A percentile compares a stretch with the other conserved stretches of the same genome.
These are phyloP conservation scores for Fusarium miscanthi DNA, from an alignment of 2,329 filamentous ascomycete genomes.

Conservation along the genomic window DNA sequence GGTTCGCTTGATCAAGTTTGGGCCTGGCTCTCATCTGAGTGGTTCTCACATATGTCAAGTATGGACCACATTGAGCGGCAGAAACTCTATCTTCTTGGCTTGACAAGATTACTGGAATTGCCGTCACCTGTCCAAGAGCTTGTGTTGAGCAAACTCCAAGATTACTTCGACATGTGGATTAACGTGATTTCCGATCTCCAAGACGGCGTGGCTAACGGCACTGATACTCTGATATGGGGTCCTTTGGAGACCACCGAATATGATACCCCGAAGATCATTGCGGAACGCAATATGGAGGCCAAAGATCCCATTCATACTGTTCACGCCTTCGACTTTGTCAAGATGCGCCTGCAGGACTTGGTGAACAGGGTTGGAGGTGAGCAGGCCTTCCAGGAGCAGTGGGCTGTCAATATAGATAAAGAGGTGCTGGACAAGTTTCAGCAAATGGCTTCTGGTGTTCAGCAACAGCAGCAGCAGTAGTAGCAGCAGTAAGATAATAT, in stretches of 20 bases:
- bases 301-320: conserved; percentile 76
- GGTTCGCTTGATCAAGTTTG: conserved; percentile 63
- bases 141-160: conserved; percentile 72
- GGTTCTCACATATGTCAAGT: conserved; percentile 76
- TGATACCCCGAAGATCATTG: conserved; percentile 66
- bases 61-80: conserved; percentile 73
- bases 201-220: conserved; percentile 65
- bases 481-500: neutral
- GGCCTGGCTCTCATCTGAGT: conserved; percentile 69
- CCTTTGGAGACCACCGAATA: conserved; percentile 59
- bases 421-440: conserved; percentile 75
- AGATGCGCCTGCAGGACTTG: conserved; percentile 67
- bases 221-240: conserved; percentile 64
- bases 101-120: conserved; percentile 78
- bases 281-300: conserved; percentile 63
- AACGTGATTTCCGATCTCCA: conserved; percentile 74
- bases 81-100: conserved; percentile 78
- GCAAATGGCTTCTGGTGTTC: conserved; percentile 43
- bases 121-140: conserved; percentile 67
- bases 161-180: conserved; percentile 81
- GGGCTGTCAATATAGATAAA: conserved; percentile 78
- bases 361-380: conserved; percentile 72
- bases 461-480: conserved; percentile 21
- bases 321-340: conserved; percentile 72
- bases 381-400: conserved; percentile 73